Conservation (phyloP, 1,284 basidiomycete genomes). For the Pulchroboletus neoregius region DNA sequence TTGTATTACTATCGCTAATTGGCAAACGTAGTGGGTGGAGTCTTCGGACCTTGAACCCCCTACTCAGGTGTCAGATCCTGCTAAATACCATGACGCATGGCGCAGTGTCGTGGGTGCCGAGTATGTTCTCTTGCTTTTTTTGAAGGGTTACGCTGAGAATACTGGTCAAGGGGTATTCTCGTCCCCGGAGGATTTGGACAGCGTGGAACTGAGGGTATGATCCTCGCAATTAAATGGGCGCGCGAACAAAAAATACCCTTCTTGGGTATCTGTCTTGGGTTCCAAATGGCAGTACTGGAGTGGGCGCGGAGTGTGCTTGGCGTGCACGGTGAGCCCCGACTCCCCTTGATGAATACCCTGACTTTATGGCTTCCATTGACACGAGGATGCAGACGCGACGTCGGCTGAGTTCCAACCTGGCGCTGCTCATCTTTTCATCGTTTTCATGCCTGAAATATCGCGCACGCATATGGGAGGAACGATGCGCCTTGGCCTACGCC, state of each 20-base stretch:
- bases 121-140: conserved; percentile 40
- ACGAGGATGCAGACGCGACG: conserved; percentile 62
- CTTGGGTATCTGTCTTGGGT: conserved; percentile 96
- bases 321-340: conserved; percentile 51
- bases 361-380: conserved; percentile 9
- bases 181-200: conserved; percentile 95
- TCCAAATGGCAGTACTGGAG: conserved; percentile 96
- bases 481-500: conserved; percentile 94
- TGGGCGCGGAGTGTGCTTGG: conserved; percentile 88
- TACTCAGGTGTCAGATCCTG: conserved; percentile 76
- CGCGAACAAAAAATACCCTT: conserved; percentile 94
- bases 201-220: conserved; percentile 97
- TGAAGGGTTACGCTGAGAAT: conserved; percentile 13
- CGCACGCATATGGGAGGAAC: conserved; percentile 98
- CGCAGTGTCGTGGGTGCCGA: conserved; percentile 85
- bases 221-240: conserved; percentile 95
- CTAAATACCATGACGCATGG: conserved; percentile 96
- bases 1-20: conserved; percentile 8
- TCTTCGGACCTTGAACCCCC: conserved; percentile 89
- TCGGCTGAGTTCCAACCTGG: conserved; percentile 77
- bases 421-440: conserved; percentile 70
- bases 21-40: conserved; percentile 80
- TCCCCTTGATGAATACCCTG: background rate
- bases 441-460: conserved; percentile 99
- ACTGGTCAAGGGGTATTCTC: conserved; percentile 72